Base-by-base conservation (phyloP, 2,329 filamentous ascomycete genomes). In the Ophiostoma tasmaniense region DNA sequence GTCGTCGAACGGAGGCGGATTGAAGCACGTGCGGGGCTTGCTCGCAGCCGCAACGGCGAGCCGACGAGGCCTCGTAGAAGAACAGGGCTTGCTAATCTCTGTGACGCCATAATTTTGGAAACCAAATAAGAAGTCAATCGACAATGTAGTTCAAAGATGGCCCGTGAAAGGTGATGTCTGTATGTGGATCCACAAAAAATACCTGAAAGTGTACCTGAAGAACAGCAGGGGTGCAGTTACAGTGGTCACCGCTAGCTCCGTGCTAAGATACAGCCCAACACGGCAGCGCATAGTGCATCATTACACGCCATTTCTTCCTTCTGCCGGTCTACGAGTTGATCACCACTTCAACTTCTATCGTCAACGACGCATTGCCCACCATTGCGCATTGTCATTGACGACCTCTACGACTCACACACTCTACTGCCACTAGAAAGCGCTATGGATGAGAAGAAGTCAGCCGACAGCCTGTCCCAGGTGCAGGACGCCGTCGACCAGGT, bases 401-500 rank as follows among this genome's bases (percentile, higher is more conserved):
- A 13, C 22, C 50, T 1, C n/a, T 22, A 10, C n/a, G 10, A n/a
- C 2, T 10, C 25, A 7, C 28, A 33, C 17, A 62, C 17, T n/a
- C 33, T 20, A 6, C 33, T 20, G 5, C 61, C n/a, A 10, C 33
- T 3, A 22, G 22, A 11, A 20, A 37, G 10, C 6, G 25, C 30
- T n/a, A 72, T 72, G 72, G 69, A 68, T 1, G 71, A 72, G 8
- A 71, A 70, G 39, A 71, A 72, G 7, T 92, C 92, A 88, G 85
- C 85, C 35, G 92, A 96, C 76, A 84, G 89, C 71, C 83, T 96
- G 70, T 94, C 92, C 1, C 91, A 95, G 78, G 83, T 95, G 70
- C 92, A 96, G 79, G 91, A 95, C 80, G 89, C 90, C 78, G 86
- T 94, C 71, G 91, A 95, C 75, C 88, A 93, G 84, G 91, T 91